Base-by-base conservation (phyloP, 495 filamentous ascomycete genomes). In the Collariella sp. region DNA sequence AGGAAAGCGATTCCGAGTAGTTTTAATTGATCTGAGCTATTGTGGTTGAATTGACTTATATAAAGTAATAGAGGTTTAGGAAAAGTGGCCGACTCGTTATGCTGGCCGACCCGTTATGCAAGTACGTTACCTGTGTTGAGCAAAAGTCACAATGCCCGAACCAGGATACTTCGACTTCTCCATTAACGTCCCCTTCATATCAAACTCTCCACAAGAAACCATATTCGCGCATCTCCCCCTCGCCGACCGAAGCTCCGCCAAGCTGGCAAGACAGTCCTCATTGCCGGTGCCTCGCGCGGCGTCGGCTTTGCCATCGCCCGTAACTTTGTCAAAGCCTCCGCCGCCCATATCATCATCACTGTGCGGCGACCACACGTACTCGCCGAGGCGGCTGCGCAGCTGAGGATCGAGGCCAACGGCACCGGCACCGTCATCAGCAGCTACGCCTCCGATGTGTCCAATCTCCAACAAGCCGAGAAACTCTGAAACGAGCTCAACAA, bases 191-290 rank as follows among this genome's bases (percentile, higher is more conserved):
- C 41, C 59, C 31, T 31, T 16, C 39, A 46, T 64, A n/a, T 56
- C 52, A 56, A 22, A 61, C 60, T 23, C 19, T 55, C n/a, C 73
- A 76, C 55, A 67, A 65, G 31, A 40, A 54, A 5, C 56, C 70
- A 2, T 79, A 81, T 58, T 54, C 69, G 11, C 61, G 69, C 50
- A 71, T 78, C 39, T 70, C n/a, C 67, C 12, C 71, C 77, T n/a
- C 42, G 45, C 26, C 40, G 47, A 5, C 67, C 12, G 60, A 69
- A 18, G 55, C 69, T 53, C 70, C 77, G 26, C 38, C 71, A 74
- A 20, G 57, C 62, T 6, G 70, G 71, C 48, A 72, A 73, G 39
- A 72, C 62, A 4, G 65, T 81, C 20, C 50, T 80, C 20, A 58
- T 83, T 24, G 79, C 78, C 6, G 79, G 76, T 11, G 72, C 57